Evolutionary conservation across 164 flowering plant genomes (phyloP).

Genomic region (Sextonia rubra): DNA sequence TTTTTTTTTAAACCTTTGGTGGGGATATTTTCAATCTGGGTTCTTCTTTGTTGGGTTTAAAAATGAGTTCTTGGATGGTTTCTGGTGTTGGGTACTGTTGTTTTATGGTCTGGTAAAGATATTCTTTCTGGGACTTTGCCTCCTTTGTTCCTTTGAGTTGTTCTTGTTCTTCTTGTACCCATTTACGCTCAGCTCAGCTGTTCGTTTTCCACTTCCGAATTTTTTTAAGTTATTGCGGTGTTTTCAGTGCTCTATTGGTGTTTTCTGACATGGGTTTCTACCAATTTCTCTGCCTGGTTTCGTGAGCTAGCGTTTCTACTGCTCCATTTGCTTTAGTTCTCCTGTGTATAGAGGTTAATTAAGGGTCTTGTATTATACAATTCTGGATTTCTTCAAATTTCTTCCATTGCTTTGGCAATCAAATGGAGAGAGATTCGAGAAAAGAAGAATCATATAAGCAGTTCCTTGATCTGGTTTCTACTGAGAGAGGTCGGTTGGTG

Average conservation of each 20-base stretch:
- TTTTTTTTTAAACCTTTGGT: background rate
- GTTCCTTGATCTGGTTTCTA: constrained; percentile 53
- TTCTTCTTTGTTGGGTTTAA: constrained; percentile 1
- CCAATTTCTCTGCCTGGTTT: background rate
- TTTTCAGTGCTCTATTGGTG: background rate
- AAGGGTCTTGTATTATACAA: constrained; percentile 1
- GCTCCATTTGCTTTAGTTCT: background rate
- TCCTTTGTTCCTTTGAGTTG: background rate
- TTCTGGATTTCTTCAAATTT: background rate
- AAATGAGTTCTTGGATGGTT: background rate
- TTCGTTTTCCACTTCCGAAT: background rate
- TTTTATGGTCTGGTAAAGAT: background rate
- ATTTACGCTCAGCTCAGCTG: background rate
- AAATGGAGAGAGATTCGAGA: constrained; percentile 40
- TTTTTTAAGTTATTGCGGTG: background rate
- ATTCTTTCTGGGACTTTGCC: background rate
- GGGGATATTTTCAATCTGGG: background rate
- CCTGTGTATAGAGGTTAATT: background rate
- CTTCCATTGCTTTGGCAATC: background rate
- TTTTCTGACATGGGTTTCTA: background rate
- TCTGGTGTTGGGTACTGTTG: background rate
- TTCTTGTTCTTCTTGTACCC: too few species aligned
- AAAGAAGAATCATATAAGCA: constrained; percentile 38
- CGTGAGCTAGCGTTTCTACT: background rate
- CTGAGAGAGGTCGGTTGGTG: constrained; percentile 39